Conservation (phyloP, 495 filamentous ascomycete genomes). For the Oidiodendron maius region DNA sequence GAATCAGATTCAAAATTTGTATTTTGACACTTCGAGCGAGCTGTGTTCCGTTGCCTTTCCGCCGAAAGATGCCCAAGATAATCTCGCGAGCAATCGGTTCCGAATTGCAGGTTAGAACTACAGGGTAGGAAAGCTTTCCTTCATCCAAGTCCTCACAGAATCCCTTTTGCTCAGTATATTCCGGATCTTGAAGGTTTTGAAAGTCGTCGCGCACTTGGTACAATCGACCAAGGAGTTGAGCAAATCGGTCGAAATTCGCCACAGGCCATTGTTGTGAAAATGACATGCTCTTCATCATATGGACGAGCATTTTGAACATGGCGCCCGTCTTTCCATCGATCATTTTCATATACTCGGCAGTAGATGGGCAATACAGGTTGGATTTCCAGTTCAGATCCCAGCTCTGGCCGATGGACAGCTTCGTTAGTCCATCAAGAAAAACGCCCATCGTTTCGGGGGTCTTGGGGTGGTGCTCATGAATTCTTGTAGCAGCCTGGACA, state of each 20-base stretch:
- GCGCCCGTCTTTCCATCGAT: constrained; percentile 31
- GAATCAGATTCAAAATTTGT: no score
- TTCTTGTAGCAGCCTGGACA: constrained; percentile 26
- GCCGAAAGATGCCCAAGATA: background rate
- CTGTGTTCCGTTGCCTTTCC: background rate
- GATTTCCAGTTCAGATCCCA: constrained; percentile 32
- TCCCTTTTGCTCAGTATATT: constrained; percentile 29
- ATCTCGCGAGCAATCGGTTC: background rate
- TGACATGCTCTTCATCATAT: constrained; percentile 22
- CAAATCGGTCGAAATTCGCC: constrained; percentile 17
- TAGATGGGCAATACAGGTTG: constrained; percentile 22
- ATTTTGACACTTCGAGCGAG: no score
- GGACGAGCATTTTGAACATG: constrained; percentile 26
- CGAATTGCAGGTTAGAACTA: constrained; percentile 21
- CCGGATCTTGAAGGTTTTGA: constrained; percentile 21
- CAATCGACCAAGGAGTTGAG: constrained; percentile 22
- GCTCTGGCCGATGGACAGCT: constrained; percentile 31
- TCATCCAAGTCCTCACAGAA: constrained; percentile 34
- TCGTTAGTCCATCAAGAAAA: background rate
- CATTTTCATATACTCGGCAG: constrained; percentile 31
- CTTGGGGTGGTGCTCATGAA: background rate
- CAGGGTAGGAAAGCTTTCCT: constrained; percentile 30
- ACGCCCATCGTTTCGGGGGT: background rate
- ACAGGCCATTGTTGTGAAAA: background rate
- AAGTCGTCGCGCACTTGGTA: constrained; percentile 37